phyloP scores from a whole-genome alignment of 164 flowering plant genomes.

The Tetrastigma voinierianum region DNA sequence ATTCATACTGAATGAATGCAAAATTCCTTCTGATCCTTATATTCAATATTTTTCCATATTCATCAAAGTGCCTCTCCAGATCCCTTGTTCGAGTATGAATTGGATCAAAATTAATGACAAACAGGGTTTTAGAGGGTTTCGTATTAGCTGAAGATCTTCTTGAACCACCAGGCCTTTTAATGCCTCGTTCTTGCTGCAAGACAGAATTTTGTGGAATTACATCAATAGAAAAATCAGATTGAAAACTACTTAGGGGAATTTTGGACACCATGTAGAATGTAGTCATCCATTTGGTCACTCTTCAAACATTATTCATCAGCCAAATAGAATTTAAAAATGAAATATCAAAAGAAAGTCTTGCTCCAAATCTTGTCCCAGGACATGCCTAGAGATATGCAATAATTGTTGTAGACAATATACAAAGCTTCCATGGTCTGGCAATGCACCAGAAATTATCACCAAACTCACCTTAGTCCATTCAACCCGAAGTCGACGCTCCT shows the following conservation, averaged over 20 bases:
- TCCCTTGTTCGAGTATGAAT: slow-evolving; percentile 75
- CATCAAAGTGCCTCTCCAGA: slow-evolving; percentile 90
- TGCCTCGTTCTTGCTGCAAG: slow-evolving; percentile 86
- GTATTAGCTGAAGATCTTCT: slow-evolving; percentile 59
- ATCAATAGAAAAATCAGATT: too few species aligned
- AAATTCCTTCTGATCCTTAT: slow-evolving; percentile 91
- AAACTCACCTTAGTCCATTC: slow-evolving; percentile 92
- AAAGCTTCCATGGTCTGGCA: too few species aligned
- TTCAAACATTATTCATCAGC: neutral
- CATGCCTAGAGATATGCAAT: too few species aligned
- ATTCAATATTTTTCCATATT: slow-evolving; percentile 80
- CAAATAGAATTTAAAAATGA: neutral
- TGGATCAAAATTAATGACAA: slow-evolving; percentile 94
- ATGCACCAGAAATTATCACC: too few species aligned
- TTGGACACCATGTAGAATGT: too few species aligned
- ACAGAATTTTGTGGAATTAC: neutral
- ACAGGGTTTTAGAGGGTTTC: slow-evolving; percentile 87
- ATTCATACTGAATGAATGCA: slow-evolving; percentile 89
- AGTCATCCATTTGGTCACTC: too few species aligned
- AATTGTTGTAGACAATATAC: too few species aligned
- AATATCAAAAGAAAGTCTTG: too few species aligned
- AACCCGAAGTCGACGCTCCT: slow-evolving; percentile 92
- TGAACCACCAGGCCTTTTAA: slow-evolving; percentile 57
- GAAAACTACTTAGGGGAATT: too few species aligned
- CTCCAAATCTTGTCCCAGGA: too few species aligned